Evolutionary conservation across 1,284 basidiomycete species (phyloP).

Genomic region (Sutorius eximius): DNA sequence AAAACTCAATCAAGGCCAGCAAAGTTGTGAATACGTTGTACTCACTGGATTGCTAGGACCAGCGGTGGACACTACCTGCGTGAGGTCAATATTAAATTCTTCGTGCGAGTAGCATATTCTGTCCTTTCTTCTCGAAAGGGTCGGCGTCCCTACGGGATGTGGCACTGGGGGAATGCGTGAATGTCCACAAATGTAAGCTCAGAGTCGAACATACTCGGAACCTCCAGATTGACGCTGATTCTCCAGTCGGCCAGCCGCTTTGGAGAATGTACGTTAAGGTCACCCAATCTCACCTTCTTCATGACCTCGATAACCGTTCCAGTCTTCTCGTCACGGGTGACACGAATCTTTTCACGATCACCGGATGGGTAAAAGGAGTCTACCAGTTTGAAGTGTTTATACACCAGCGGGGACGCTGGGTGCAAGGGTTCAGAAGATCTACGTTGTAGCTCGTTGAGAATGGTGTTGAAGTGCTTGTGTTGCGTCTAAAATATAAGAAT

Average conservation of each 20-base stretch:
- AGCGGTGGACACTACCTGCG: conserved; percentile 72
- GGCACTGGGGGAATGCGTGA: conserved; percentile 41
- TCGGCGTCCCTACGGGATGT: conserved; percentile 59
- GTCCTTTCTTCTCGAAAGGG: conserved; percentile 78
- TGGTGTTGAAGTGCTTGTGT: conserved; percentile 81
- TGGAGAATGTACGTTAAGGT: conserved; percentile 87
- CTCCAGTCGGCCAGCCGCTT: conserved; percentile 87
- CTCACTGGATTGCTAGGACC: conserved; percentile 51
- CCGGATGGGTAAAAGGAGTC: conserved; percentile 77
- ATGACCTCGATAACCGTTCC: conserved; percentile 65
- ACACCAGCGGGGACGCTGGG: conserved; percentile 62
- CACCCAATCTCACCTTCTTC: conserved; percentile 80
- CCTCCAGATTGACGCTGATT: conserved; percentile 87
- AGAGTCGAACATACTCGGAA: conserved; percentile 51
- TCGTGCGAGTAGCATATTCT: conserved; percentile 92
- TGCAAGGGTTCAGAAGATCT: conserved; percentile 46
- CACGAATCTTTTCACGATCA: conserved; percentile 71
- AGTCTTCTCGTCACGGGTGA: conserved; percentile 81
- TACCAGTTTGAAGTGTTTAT: conserved; percentile 76
- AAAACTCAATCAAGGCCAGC: conserved; percentile 1
- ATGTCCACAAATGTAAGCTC: conserved; percentile 18
- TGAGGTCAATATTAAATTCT: conserved; percentile 90
- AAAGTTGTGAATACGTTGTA: conserved; percentile 4
- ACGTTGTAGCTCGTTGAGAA: conserved; percentile 78
- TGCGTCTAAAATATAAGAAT: conserved; percentile 57